Evolutionary conservation across 257 asterid genomes (phyloP).

Genomic region (Agastache rugosa): DNA sequence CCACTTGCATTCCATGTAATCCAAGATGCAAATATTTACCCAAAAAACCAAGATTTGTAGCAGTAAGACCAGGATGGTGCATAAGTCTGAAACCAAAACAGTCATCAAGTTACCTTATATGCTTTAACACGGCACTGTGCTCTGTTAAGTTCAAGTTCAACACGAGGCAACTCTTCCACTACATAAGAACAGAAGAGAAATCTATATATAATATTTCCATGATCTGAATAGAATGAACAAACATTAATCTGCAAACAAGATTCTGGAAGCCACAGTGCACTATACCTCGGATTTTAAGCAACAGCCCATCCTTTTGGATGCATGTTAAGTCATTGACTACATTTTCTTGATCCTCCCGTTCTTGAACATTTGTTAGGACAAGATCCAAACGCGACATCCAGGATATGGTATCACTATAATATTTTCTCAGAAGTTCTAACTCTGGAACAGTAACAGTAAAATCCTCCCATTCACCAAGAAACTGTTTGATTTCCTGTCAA

Average conservation of each 20-base stretch:
- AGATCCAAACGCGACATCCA: conserved; percentile 73
- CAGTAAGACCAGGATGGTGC: conserved; percentile 13
- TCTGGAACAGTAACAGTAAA: conserved; percentile 74
- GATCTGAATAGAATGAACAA: conserved; percentile 10
- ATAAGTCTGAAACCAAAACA: conserved; percentile 24
- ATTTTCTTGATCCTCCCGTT: conserved; percentile 75
- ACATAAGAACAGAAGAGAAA: conserved; percentile 35
- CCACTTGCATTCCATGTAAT: conserved; percentile 19
- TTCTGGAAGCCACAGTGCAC: conserved; percentile 8
- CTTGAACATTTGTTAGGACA: conserved; percentile 56
- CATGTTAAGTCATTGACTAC: conserved; percentile 68
- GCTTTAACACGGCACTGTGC: conserved; percentile 86
- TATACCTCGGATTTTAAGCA: conserved; percentile 73
- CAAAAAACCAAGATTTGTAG: conserved; percentile 20
- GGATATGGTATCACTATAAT: conserved; percentile 65
- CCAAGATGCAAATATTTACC: conserved; percentile 27
- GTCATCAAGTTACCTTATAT: conserved; percentile 58
- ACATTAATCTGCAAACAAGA: conserved; percentile 26
- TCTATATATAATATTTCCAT: conserved; percentile 11
- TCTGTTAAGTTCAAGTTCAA: conserved; percentile 76
- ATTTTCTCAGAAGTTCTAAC: conserved; percentile 68
- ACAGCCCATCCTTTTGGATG: conserved; percentile 68
- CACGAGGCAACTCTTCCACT: conserved; percentile 76
- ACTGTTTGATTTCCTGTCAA: conserved; percentile 67
- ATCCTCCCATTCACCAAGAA: conserved; percentile 65